Evolutionary conservation across 129 eudicot genomes (phyloP).

Genomic region (Rutidosis leptorrhynchoides): DNA sequence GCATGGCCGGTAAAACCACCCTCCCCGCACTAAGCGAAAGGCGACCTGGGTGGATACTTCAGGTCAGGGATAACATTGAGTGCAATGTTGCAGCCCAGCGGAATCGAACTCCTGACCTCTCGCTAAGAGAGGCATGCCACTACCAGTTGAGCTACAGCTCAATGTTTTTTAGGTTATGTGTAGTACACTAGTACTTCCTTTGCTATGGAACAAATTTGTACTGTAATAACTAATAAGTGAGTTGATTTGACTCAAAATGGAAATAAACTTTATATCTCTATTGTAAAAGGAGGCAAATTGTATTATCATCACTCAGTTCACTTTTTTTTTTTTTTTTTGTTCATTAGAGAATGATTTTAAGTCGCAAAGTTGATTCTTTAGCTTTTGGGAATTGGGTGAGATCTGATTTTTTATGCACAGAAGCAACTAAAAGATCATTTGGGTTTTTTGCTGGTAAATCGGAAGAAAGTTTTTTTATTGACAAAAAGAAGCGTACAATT

Average conservation of each 20-base stretch:
- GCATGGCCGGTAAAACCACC: no score
- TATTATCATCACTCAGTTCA: background rate
- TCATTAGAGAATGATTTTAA: background rate
- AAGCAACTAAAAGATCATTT: background rate
- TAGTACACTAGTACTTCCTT: background rate
- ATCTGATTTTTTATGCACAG: background rate
- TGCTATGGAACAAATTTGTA: background rate
- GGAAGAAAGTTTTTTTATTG: background rate
- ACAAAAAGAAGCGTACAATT: background rate
- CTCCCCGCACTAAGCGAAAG: no score
- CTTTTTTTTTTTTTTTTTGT: background rate
- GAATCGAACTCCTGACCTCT: no score
- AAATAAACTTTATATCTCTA: no score
- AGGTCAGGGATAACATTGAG: no score
- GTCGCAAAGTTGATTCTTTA: background rate
- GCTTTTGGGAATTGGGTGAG: conserved; percentile 4
- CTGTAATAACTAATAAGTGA: background rate
- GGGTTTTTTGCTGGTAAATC: background rate
- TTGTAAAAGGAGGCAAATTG: background rate
- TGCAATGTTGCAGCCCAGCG: no score
- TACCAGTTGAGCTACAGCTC: no score
- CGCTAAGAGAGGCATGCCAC: no score
- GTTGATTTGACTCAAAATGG: conserved; percentile 6
- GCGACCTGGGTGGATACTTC: no score
- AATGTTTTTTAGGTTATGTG: background rate